These are phyloP conservation scores for Pythium sp. DNA, from an alignment of 352 stramenopile species.

Conservation along the genomic window DNA sequence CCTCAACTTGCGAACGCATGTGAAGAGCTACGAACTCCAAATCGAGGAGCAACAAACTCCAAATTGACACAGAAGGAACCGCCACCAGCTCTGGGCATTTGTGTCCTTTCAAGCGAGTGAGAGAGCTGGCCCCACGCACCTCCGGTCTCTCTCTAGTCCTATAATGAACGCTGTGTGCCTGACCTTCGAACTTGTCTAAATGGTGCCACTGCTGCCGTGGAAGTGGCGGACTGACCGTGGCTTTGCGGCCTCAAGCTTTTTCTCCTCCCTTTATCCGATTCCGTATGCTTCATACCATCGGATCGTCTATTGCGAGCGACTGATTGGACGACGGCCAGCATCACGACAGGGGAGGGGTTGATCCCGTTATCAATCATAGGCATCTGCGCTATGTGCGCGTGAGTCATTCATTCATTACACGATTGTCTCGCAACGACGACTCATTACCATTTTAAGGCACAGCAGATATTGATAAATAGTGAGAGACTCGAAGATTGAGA, in stretches of 20 bases:
- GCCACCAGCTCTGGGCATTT: not conserved
- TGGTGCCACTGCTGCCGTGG: not conserved
- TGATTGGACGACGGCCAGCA: not conserved
- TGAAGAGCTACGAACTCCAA: not conserved
- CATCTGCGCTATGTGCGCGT: not conserved
- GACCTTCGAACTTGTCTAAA: too few species aligned
- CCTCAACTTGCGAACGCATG: not conserved
- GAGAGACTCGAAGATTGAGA: too few species aligned
- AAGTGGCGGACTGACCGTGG: not conserved
- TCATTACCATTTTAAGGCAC: too few species aligned
- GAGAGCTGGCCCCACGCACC: not conserved
- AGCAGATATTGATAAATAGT: not conserved
- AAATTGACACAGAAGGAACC: not conserved
- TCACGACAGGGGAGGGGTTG: not conserved
- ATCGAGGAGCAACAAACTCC: too few species aligned
- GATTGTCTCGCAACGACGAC: not conserved
- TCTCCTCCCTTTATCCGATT: not conserved
- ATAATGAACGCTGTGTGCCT: not conserved
- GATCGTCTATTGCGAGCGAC: not conserved
- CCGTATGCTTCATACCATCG: not conserved
- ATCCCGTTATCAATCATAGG: not conserved
- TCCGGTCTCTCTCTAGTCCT: not conserved
- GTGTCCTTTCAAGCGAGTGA: not conserved
- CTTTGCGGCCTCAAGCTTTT: constrained; percentile 1
- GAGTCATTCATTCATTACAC: not conserved